Percentiles rank a stretch among this genome's conserved stretches.
These are phyloP conservation scores for Fusarium sp. DNA, from an alignment of 2,329 filamentous ascomycete species.

Conservation along the genomic window DNA sequence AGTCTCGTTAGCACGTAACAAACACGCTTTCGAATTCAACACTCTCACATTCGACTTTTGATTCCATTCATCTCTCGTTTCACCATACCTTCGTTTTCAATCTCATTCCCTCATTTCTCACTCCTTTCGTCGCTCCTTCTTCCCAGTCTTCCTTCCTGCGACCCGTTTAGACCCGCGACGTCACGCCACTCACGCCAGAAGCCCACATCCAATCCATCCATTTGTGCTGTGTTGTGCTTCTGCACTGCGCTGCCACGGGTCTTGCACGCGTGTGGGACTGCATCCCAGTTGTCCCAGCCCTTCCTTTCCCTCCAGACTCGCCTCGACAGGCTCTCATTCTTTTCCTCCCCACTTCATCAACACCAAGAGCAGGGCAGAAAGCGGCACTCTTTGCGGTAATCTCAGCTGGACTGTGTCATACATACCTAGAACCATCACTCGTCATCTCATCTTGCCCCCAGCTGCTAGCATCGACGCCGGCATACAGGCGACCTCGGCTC, in stretches of 20 bases:
- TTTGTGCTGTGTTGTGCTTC: constrained; percentile 16
- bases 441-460: constrained; percentile 12
- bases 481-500: constrained; percentile 1
- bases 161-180: constrained; percentile 17
- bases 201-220: neutral
- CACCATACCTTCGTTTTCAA: neutral
- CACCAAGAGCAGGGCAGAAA: constrained; percentile 22
- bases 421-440: constrained; percentile 30
- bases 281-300: constrained; percentile 31
- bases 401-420: constrained; percentile 36
- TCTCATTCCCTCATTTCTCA: neutral
- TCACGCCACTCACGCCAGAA: constrained; percentile 31
- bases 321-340: constrained; percentile 33
- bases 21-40: constrained; percentile 16
- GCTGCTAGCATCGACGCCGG: constrained; percentile 31
- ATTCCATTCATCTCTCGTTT: constrained; percentile 8
- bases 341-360: constrained; percentile 32
- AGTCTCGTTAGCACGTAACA: neutral
- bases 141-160: neutral
- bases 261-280: constrained; percentile 28
- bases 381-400: constrained; percentile 39
- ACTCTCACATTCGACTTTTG: neutral
- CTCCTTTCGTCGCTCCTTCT: constrained; percentile 9
- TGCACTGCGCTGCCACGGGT: constrained; percentile 18
- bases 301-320: constrained; percentile 20